These are phyloP conservation scores for Aciculosporium take DNA, from an alignment of 2,329 filamentous ascomycete genomes.

Conservation along the genomic window DNA sequence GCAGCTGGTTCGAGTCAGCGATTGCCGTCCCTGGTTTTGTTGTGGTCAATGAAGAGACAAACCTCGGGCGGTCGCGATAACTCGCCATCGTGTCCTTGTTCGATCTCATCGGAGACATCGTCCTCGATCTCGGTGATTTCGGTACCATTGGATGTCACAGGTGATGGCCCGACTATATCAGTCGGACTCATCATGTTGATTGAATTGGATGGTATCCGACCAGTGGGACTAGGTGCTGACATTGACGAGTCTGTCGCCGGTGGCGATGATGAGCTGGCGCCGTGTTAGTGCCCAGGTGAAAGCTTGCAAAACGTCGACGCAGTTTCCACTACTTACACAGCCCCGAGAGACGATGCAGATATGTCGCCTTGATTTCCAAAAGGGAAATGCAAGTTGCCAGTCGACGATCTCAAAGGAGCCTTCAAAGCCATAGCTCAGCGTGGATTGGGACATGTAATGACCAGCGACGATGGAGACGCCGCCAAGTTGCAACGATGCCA, in stretches of 20 bases:
- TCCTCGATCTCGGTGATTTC: conserved; percentile 76
- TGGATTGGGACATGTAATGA: not conserved
- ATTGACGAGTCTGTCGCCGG: conserved; percentile 28
- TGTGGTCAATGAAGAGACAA: conserved; percentile 1
- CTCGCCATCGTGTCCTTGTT: conserved; percentile 14
- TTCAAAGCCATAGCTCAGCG: conserved; percentile 21
- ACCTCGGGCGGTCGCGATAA: conserved; percentile 18
- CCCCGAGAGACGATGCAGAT: conserved; percentile 38
- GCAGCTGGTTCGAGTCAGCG: conserved; percentile 22
- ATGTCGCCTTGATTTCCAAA: conserved; percentile 35
- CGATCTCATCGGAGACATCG: conserved; percentile 49
- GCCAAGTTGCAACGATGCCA: not conserved
- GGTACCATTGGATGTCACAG: conserved; percentile 74
- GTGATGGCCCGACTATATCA: conserved; percentile 65
- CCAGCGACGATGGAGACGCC: conserved; percentile 1
- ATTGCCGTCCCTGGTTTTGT: not conserved
- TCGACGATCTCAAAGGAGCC: conserved; percentile 48
- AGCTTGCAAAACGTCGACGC: not conserved
- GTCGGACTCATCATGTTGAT: conserved; percentile 48
- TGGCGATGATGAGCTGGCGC: conserved; percentile 21
- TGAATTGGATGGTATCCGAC: conserved; percentile 33
- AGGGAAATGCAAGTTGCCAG: conserved; percentile 29
- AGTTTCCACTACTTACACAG: conserved; percentile 28
- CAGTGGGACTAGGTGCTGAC: conserved; percentile 36
- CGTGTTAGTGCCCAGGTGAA: conserved; percentile 8